Conservation (phyloP, 768 basidiomycete species). For the Hygrocybe coccinea region DNA sequence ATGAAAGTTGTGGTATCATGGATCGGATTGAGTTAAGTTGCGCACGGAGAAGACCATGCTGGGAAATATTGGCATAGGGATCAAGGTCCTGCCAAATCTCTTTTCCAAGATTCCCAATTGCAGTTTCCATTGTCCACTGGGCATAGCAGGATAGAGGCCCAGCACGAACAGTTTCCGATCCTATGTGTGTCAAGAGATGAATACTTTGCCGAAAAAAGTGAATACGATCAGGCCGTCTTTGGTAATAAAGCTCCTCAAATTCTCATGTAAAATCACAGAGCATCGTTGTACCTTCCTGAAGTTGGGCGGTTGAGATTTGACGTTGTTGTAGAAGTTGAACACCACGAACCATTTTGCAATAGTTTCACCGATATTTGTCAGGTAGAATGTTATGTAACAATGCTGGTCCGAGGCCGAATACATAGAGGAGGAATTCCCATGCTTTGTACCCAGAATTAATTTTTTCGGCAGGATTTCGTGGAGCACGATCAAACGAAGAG, state of each 20-base stretch:
- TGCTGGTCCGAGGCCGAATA: constrained; percentile 12
- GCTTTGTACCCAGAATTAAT: constrained; percentile 22
- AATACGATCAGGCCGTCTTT: background rate
- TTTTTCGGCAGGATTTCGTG: constrained; percentile 31
- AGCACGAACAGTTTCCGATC: background rate
- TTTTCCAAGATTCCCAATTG: constrained; percentile 10
- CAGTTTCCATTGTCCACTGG: constrained; percentile 9
- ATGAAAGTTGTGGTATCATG: constrained; percentile 5
- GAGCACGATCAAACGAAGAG: constrained; percentile 32
- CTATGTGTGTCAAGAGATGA: constrained; percentile 3
- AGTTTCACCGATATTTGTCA: constrained; percentile 8
- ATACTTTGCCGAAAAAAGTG: constrained; percentile 2
- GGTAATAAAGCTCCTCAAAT: constrained; percentile 7
- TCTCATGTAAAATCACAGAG: constrained; percentile 6
- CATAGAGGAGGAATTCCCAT: constrained; percentile 13
- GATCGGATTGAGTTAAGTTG: constrained; percentile 2
- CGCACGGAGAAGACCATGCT: constrained; percentile 6
- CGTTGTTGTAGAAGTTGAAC: constrained; percentile 9
- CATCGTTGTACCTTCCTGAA: background rate
- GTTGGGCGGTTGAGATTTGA: background rate
- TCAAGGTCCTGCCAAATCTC: constrained; percentile 6
- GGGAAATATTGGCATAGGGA: constrained; percentile 8
- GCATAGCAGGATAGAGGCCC: constrained; percentile 2
- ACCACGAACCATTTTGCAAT: constrained; percentile 14
- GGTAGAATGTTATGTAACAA: constrained; percentile 9